These are phyloP conservation scores for Polychaeton citri DNA, from an alignment of 2,329 filamentous ascomycete genomes.

Conservation along the genomic window DNA sequence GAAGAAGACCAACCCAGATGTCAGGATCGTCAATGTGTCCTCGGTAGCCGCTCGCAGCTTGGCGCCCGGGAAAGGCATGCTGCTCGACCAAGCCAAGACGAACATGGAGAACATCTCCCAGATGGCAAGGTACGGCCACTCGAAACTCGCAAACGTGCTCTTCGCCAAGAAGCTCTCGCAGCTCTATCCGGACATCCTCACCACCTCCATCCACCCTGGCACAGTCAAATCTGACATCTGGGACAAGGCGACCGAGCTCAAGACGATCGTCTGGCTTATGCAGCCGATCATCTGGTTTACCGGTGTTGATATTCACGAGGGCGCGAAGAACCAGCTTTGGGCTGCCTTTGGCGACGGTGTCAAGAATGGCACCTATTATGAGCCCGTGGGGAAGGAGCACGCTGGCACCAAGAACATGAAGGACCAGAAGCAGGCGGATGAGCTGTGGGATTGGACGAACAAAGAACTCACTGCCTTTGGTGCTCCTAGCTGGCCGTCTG, in stretches of 20 bases:
- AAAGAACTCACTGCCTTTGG: not conserved
- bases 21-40: conserved; percentile 31
- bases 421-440: conserved; percentile 16
- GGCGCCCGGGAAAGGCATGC: conserved; percentile 17
- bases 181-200: conserved; percentile 32
- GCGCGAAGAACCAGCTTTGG: conserved; percentile 31
- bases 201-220: conserved; percentile 35
- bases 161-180: conserved; percentile 29
- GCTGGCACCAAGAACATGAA: conserved; percentile 8
- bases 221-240: conserved; percentile 34
- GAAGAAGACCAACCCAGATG: conserved; percentile 25
- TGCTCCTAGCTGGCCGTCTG: not conserved
- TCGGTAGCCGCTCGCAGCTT: conserved; percentile 15
- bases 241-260: conserved; percentile 6
- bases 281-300: conserved; percentile 5
- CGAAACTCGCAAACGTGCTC: conserved; percentile 39
- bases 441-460: conserved; percentile 27
- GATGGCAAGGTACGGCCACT: conserved; percentile 31
- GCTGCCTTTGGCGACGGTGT: conserved; percentile 24
- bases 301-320: conserved; percentile 11
- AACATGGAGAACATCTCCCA: conserved; percentile 18
- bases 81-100: conserved; percentile 14
- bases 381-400: conserved; percentile 22
- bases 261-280: conserved; percentile 13
- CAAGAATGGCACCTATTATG: conserved; percentile 31